Base-by-base conservation (phyloP, 164 flowering plant species). In the Brasenia schreberi region DNA sequence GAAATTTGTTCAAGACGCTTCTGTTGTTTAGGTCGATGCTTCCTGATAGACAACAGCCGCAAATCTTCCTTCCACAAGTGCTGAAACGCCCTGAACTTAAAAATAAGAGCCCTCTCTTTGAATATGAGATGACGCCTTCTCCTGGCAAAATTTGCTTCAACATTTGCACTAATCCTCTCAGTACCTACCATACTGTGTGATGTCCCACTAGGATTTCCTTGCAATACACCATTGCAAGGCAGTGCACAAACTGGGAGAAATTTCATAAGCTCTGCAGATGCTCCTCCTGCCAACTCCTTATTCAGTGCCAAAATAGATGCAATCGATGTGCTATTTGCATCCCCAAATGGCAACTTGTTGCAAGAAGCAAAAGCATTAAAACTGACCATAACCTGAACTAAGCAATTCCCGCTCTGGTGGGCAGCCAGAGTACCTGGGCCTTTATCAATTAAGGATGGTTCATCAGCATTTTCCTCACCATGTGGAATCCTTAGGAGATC, bases 51-150 rank as follows among this genome's bases (percentile, higher is more conserved):
- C 71, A 82, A 86, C 69, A 82, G 63, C 0, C 81, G 85, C 83
- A 83, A 19, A 68, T 89, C 95, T 66, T 90, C 96, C 75, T 82
- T 88, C 97, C 98, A 95, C 42, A 83, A 62, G 67, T 86, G 83
- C 60, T 78, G 89, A 66, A 82, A 75, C 7, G 83, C 83, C 78
- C 82, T 82, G 76, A 75, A 92, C 73, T 92, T 92, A 14, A 95
- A 80, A 42, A 84, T 64, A 42, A 92, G 71, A 17, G 79, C 87
- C 68, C 76, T 82, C 76, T 92, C 97, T 81, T 87, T 90, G 65
- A 88, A 88, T 67, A 69, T 83, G 65, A 78, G 71, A 67, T 68
- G 73, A 44, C 71, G 75, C 76, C 81, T 83, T 68, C 81, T 80
- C 72, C 3, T 68, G 1, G 69, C 72, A 71, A 90, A 75, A 68